phyloP scores from a whole-genome alignment of 2,329 filamentous ascomycete species.

The Ophiocordyceps camponoti-leonardi region DNA sequence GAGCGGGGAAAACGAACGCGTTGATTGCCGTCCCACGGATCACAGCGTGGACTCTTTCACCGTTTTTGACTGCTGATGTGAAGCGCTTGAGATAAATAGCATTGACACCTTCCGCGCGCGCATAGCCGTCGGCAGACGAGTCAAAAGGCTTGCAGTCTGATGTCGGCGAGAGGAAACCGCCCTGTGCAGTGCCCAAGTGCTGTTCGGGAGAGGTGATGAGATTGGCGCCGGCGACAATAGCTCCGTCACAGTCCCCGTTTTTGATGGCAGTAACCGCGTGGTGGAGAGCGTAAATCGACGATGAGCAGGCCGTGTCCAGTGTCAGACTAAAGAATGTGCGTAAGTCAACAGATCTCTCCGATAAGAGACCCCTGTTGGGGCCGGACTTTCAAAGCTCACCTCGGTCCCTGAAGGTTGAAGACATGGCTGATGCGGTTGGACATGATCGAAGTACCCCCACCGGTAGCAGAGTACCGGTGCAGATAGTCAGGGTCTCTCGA shows the following conservation, averaged over 20 bases:
- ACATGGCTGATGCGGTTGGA: conserved; percentile 18
- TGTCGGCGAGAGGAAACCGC: conserved; percentile 6
- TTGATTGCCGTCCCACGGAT: conserved; percentile 7
- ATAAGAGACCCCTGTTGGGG: background rate
- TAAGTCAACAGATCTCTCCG: background rate
- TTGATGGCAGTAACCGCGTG: conserved; percentile 11
- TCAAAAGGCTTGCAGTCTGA: conserved; percentile 16
- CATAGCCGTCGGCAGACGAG: conserved; percentile 15
- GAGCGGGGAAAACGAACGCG: background rate
- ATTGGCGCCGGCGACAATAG: conserved; percentile 19
- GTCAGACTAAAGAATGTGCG: conserved; percentile 6
- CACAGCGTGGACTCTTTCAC: conserved; percentile 8
- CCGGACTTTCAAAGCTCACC: background rate
- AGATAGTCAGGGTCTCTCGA: conserved; percentile 4
- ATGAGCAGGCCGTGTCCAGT: conserved; percentile 19
- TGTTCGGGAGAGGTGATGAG: conserved; percentile 12
- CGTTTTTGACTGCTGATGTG: conserved; percentile 9
- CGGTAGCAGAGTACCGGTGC: conserved; percentile 6
- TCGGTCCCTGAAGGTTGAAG: conserved; percentile 18
- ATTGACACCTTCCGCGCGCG: conserved; percentile 12
- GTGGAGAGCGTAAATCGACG: conserved; percentile 11
- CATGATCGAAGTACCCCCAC: conserved; percentile 17
- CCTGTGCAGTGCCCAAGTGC: conserved; percentile 6
- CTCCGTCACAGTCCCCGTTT: conserved; percentile 12
- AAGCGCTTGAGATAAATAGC: conserved; percentile 16